A percentile compares a stretch with the other conserved stretches of the same genome.
These are phyloP conservation scores for Rutstroemia sp. DNA, from an alignment of 2,329 filamentous ascomycete species.

Conservation along the genomic window DNA sequence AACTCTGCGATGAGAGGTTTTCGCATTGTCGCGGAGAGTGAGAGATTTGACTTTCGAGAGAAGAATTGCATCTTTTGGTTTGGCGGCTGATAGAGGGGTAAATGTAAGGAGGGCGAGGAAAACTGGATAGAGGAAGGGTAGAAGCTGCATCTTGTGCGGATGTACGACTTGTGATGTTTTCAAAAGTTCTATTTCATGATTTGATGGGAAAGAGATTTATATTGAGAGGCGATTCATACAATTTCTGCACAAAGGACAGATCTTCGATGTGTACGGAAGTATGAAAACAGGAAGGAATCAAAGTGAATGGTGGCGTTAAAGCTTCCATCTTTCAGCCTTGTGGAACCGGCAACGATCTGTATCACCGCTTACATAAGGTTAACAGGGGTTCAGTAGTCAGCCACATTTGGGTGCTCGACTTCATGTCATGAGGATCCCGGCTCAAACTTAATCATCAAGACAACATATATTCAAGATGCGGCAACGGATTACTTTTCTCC, in stretches of 20 bases:
- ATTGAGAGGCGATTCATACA: background rate
- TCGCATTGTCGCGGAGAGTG: constrained; percentile 61
- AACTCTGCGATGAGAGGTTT: constrained; percentile 71
- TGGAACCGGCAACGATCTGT: background rate
- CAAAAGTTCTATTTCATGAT: background rate
- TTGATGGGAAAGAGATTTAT: background rate
- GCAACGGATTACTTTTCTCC: constrained; percentile 73
- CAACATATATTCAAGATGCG: constrained; percentile 48
- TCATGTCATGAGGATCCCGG: background rate
- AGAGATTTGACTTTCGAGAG: constrained; percentile 66
- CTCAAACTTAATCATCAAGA: background rate
- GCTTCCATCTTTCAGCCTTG: constrained; percentile 2
- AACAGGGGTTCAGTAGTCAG: background rate
- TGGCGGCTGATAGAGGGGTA: constrained; percentile 6
- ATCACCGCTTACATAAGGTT: background rate
- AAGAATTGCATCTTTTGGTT: constrained; percentile 42
- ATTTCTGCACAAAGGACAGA: constrained; percentile 4
- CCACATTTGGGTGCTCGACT: background rate
- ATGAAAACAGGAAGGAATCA: background rate
- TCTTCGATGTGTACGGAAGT: background rate
- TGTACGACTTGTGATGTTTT: background rate
- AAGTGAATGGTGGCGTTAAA: constrained; percentile 2
- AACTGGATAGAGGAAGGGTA: constrained; percentile 18
- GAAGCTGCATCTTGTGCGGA: constrained; percentile 18
- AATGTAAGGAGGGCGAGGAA: constrained; percentile 23